Evolutionary conservation across 257 asterid species (phyloP).

Genomic region (Solanum tacnaense): DNA sequence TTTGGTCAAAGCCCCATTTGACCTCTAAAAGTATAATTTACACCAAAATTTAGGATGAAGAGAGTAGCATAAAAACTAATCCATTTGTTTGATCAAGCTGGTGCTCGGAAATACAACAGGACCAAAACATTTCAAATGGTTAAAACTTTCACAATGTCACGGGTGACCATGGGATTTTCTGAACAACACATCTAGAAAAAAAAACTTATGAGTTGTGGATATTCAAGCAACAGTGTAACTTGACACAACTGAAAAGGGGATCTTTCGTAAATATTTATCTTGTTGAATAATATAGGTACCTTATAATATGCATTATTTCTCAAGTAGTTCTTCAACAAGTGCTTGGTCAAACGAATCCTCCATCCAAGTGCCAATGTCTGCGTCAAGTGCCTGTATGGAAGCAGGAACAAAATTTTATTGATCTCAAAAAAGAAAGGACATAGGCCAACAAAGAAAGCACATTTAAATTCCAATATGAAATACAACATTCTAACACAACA

Average conservation of each 20-base stretch:
- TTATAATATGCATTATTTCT: conserved; percentile 87
- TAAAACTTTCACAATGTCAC: background rate
- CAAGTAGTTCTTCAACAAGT: conserved; percentile 68
- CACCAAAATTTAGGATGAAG: background rate
- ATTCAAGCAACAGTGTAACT: background rate
- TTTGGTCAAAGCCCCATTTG: background rate
- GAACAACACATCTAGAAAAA: background rate
- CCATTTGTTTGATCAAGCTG: background rate
- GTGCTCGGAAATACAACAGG: background rate
- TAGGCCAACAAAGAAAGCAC: background rate
- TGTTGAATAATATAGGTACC: conserved; percentile 28
- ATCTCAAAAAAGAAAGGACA: background rate
- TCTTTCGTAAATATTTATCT: background rate
- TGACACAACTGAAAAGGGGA: background rate
- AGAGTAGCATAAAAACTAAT: background rate
- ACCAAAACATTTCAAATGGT: background rate
- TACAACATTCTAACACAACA: background rate
- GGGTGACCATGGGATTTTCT: background rate
- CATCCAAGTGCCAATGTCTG: conserved; percentile 93
- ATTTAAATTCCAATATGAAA: background rate
- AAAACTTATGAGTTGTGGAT: background rate
- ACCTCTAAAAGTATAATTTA: background rate
- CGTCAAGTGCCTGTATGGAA: conserved; percentile 63
- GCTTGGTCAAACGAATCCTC: conserved; percentile 94
- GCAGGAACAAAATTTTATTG: background rate